Percentiles rank a stretch among this genome's conserved stretches.
phyloP scores from a whole-genome alignment of 1,284 basidiomycete species.

The Rhizoctonia solani region DNA sequence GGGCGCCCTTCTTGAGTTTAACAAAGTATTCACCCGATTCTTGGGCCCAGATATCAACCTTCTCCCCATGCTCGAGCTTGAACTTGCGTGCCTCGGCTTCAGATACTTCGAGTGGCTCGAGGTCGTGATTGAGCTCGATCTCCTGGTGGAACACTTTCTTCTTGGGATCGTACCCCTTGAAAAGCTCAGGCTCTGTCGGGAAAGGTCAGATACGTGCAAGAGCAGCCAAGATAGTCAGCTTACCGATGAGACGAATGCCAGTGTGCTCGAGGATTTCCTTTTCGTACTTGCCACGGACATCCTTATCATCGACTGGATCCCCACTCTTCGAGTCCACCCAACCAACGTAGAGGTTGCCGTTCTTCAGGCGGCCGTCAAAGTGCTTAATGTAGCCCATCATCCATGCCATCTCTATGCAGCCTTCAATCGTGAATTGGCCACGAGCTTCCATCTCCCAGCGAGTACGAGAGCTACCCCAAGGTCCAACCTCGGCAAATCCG shows the following conservation, averaged over 20 bases:
- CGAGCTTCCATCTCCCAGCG: conserved; percentile 99
- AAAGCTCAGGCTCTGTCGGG: conserved; percentile 86
- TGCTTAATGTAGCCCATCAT: conserved; percentile 99
- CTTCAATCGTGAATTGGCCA: conserved; percentile 93
- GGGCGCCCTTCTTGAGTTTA: conserved; percentile 98
- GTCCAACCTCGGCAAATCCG: conserved; percentile 97
- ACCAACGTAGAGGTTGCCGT: conserved; percentile 90
- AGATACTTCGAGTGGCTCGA: conserved; percentile 93
- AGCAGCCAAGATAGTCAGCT: conserved; percentile 42
- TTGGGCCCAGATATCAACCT: conserved; percentile 92
- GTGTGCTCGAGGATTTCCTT: conserved; percentile 90
- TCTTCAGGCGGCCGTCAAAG: conserved; percentile 94
- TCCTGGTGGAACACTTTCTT: conserved; percentile 98
- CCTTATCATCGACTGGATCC: conserved; percentile 98
- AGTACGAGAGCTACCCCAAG: conserved; percentile 98
- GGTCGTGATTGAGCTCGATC: conserved; percentile 93
- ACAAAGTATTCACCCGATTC: conserved; percentile 94
- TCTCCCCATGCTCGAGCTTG: conserved; percentile 95
- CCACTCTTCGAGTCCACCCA: conserved; percentile 96
- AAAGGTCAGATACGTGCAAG: conserved; percentile 31
- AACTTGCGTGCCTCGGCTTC: conserved; percentile 92
- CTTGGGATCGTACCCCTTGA: conserved; percentile 96
- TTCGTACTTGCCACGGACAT: conserved; percentile 91
- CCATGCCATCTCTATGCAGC: conserved; percentile 99
- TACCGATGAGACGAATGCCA: conserved; percentile 95